Evolutionary conservation across 1,139 yeast genomes (phyloP), one percentile per base, ranked within the genome.

Genomic region (Hansenula lynferdii): DNA sequence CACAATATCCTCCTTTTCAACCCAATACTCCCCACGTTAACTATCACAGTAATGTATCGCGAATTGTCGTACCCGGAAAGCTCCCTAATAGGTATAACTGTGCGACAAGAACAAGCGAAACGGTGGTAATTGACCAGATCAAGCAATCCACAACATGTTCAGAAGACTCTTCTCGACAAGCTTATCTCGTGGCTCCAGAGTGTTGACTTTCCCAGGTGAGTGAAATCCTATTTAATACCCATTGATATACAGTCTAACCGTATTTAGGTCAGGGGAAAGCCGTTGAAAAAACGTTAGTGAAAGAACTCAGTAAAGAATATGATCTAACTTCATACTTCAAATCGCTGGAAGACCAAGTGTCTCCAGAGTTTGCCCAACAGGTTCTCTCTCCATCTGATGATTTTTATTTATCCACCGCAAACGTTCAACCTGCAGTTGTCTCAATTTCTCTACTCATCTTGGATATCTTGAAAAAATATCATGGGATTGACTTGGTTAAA

Each of bases 371-470:
- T 17, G 23, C 28, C 5, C 18, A 26, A 8, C 14, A 26, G 12
- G 18, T 26, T 8, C 5, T 5, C 9, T 3, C 28, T 15, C 28
- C 28, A 23, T 18, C 27, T 6, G 15, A 31, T 14, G 20, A 28
- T 8, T 39, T 35, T 18, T 29, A 42, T 6, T 15, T n/a, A 3
- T 22, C 29, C 4, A 69, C 77, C 1, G 55, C 72, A 25, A 67
- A 70, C 48, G 70, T 75, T 20, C 79, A 73, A 51, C 78, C 78
- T 1, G 74, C 77, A 2, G 68, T 72, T 8, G 55, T 72, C 7
- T 56, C 68, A 8, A 53, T 70, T 3, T 64, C 75, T 1, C 58
- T 58, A 41, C 53, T 66, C 6, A 53, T 64, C 10, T 42, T 57
- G 31, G 54, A 62, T 19, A 41, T 64, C 8, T 20, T 66, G 25